Evolutionary conservation across 192 early-diverging fungal genomes (phyloP).

Genomic region (Backusella westeae): DNA sequence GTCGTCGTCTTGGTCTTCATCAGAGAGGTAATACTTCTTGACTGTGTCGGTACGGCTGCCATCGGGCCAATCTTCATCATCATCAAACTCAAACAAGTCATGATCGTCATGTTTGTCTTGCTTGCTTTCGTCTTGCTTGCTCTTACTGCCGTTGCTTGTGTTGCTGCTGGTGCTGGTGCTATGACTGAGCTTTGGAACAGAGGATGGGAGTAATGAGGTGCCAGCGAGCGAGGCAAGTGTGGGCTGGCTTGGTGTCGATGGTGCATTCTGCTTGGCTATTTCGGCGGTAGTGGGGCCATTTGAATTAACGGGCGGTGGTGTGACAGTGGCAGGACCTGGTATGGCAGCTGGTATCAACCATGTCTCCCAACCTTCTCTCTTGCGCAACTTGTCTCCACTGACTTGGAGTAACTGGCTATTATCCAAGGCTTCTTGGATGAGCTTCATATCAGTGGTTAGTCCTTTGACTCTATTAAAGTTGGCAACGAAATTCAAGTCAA

Average conservation of each 20-base stretch:
- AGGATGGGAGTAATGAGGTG: background rate
- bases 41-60: slow-evolving; percentile 40
- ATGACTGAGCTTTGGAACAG: background rate
- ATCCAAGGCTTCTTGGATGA: slow-evolving; percentile 58
- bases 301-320: background rate
- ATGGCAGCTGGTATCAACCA: slow-evolving; percentile 58
- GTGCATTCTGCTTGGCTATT: background rate
- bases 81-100: slow-evolving; percentile 61
- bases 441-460: slow-evolving; percentile 61
- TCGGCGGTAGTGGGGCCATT: background rate
- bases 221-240: background rate
- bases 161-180: background rate
- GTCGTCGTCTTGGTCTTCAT: slow-evolving; percentile 57
- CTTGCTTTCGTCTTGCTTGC: background rate
- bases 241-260: background rate
- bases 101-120: slow-evolving; percentile 52
- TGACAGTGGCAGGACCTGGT: background rate
- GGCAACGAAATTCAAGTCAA: slow-evolving; percentile 73
- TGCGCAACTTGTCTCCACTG: slow-evolving; percentile 49
- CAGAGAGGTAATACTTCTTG: slow-evolving; percentile 44
- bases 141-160: background rate
- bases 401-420: slow-evolving; percentile 39
- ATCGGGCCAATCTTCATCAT: slow-evolving; percentile 77
- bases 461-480: slow-evolving; percentile 88
- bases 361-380: slow-evolving; percentile 77